Base-by-base conservation (phyloP, 2,329 filamentous ascomycete genomes). In the Fusarium sublunatum region DNA sequence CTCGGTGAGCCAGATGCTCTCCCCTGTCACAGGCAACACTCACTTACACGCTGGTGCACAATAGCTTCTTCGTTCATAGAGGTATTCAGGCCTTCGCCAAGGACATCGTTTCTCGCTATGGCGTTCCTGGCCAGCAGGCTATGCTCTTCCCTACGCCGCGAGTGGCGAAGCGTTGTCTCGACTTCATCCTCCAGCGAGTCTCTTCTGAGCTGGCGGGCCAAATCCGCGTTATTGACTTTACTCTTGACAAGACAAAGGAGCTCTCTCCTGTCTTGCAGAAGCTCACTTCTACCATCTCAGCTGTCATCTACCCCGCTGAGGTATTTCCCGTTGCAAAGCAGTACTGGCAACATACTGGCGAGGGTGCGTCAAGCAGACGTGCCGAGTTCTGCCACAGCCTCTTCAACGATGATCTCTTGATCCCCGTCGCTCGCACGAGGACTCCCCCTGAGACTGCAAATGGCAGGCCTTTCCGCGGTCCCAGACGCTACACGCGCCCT, bases 271-370 rank as follows among this genome's bases (percentile, higher is more conserved):
- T 82, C 31, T 80, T 88, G n/a, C 78, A 75, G 41, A 79, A 82
- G 34, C 76, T 90, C 26, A 78, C 79, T 3, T 88, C 89, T 0
- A 81, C 83, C 9, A 79, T 93, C 22, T 90, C 85, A 2, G 88
- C 88, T 24, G 88, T 97, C 4, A 73, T 98, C 38, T 92, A 90
- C 68, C 86, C 88, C 1, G 80, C 84, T 41, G 85, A 88, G 11
- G 78, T 87, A 15, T 93, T 89, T 69, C 78, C 86, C 5, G 76
- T 91, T 57, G 91, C 92, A n/a, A 98, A 97, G 76, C 86, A 93
- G 70, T 97, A 96, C 72, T 99, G 95, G 95, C 95, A 98, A 75
- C 95, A 99, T 75, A 91, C 91, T 1, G 95, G 95, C 19, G 93
- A 97, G 61, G 95, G 95, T 13, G 83, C 97, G 12, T 97, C 93